Evolutionary conservation across 1,284 basidiomycete genomes (phyloP).

Genomic region (Cystobasidium slooffiae): DNA sequence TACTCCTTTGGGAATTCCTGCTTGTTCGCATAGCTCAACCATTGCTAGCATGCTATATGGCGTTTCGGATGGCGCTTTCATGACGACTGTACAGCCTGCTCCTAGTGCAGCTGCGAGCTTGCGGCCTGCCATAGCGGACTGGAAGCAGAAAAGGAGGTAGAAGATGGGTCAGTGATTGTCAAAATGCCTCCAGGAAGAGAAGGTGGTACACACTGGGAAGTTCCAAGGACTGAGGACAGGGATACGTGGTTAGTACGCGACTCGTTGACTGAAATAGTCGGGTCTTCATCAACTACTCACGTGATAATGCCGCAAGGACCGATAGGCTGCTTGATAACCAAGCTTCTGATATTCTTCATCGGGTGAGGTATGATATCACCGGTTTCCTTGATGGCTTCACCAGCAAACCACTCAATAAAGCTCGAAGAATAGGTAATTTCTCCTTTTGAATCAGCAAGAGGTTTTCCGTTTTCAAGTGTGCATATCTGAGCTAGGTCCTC

Average conservation of each 20-base stretch:
- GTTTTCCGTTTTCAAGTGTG: constrained; percentile 90
- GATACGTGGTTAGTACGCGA: background rate
- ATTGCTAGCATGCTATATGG: constrained; percentile 91
- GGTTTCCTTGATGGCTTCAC: constrained; percentile 76
- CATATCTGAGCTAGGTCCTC: constrained; percentile 72
- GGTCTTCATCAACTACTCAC: constrained; percentile 31
- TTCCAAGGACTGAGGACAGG: constrained; percentile 41
- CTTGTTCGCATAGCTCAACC: constrained; percentile 69
- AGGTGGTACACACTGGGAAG: constrained; percentile 42
- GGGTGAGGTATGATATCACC: constrained; percentile 80
- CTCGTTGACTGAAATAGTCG: background rate
- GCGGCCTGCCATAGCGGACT: constrained; percentile 89
- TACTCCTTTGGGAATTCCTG: constrained; percentile 91
- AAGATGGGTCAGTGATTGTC: background rate
- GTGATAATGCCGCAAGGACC: constrained; percentile 48
- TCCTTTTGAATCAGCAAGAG: constrained; percentile 72
- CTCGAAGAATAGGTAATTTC: constrained; percentile 50
- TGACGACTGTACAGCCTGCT: constrained; percentile 91
- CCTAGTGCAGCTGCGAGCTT: constrained; percentile 82
- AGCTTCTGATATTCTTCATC: constrained; percentile 72
- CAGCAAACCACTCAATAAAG: constrained; percentile 64
- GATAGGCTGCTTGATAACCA: constrained; percentile 80
- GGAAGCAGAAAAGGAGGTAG: constrained; percentile 62
- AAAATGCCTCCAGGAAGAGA: too few relatives aligned
- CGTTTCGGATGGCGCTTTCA: constrained; percentile 82